These are phyloP conservation scores for Taphrina deformans DNA, from an alignment of 1,139 yeast species.

Conservation along the genomic window DNA sequence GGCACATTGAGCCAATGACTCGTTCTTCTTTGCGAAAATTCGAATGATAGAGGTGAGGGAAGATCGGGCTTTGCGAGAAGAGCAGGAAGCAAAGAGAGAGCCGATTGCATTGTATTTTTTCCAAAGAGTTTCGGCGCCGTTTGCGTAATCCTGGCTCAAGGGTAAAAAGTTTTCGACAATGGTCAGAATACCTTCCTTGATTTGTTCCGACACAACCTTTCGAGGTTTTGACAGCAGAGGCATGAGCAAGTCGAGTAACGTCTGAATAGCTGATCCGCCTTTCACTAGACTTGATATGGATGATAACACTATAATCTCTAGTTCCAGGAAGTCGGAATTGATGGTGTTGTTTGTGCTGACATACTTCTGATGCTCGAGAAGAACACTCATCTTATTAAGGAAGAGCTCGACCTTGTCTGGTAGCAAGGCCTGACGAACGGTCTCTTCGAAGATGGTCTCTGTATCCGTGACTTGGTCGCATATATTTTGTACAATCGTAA, in stretches of 20 bases:
- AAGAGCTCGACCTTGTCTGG: constrained; percentile 20
- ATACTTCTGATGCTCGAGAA: constrained; percentile 23
- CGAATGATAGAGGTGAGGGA: constrained; percentile 61
- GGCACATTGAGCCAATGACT: constrained; percentile 53
- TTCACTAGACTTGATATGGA: constrained; percentile 29
- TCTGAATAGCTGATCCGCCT: constrained; percentile 26
- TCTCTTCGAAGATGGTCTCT: neutral
- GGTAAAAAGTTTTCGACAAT: constrained; percentile 58
- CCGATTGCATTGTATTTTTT: constrained; percentile 60
- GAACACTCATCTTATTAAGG: constrained; percentile 12
- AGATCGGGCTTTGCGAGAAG: constrained; percentile 62
- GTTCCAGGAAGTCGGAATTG: constrained; percentile 27
- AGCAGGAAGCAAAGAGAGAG: constrained; percentile 58
- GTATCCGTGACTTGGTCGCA: constrained; percentile 15
- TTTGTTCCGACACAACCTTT: constrained; percentile 55
- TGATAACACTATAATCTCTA: constrained; percentile 27
- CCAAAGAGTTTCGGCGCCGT: constrained; percentile 56
- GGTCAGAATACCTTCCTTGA: constrained; percentile 60
- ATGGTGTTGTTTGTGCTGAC: constrained; percentile 26
- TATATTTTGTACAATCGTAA: constrained; percentile 24
- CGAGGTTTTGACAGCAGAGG: constrained; percentile 57
- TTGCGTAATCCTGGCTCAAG: constrained; percentile 51
- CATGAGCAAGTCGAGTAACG: constrained; percentile 33
- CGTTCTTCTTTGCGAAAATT: constrained; percentile 59
- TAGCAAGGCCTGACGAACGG: neutral